Conservation (phyloP, 2,329 filamentous ascomycete genomes). For the Penicillium sp. region DNA sequence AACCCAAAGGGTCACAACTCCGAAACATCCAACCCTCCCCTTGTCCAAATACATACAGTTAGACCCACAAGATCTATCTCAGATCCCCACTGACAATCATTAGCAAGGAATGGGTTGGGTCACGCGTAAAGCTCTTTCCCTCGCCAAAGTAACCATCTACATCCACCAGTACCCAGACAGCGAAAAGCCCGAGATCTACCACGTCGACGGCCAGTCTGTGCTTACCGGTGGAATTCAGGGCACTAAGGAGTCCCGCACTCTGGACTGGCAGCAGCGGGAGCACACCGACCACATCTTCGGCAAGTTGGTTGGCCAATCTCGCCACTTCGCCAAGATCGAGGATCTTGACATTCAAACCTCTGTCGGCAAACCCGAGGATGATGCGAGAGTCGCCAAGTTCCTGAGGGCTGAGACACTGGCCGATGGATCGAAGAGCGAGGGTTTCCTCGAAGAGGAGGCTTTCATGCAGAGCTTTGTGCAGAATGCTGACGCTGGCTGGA, state of each 20-base stretch:
- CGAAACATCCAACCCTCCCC: not conserved
- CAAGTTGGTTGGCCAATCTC: conserved; percentile 62
- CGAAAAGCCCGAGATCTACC: conserved; percentile 48
- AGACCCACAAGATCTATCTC: not conserved
- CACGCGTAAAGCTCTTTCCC: conserved; percentile 69
- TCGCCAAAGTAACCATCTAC: conserved; percentile 69
- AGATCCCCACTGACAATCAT: conserved; percentile 11
- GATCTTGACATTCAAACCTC: conserved; percentile 41
- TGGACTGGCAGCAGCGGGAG: conserved; percentile 62
- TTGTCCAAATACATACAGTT: not conserved
- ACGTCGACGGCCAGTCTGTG: conserved; percentile 73
- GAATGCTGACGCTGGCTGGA: conserved; percentile 55
- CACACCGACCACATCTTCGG: conserved; percentile 84
- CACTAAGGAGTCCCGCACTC: conserved; percentile 59
- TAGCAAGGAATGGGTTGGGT: conserved; percentile 71
- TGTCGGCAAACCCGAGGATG: conserved; percentile 39
- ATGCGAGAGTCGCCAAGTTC: conserved; percentile 41
- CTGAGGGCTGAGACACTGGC: conserved; percentile 44
- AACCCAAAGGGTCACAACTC: not conserved
- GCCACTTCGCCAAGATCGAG: conserved; percentile 47
- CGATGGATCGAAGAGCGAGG: conserved; percentile 61
- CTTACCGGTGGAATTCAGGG: conserved; percentile 71
- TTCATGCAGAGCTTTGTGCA: conserved; percentile 54
- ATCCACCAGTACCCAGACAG: conserved; percentile 58
- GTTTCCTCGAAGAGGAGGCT: conserved; percentile 55